Evolutionary conservation across 1,284 basidiomycete genomes (phyloP).

Genomic region (Cryptococcus sp.): DNA sequence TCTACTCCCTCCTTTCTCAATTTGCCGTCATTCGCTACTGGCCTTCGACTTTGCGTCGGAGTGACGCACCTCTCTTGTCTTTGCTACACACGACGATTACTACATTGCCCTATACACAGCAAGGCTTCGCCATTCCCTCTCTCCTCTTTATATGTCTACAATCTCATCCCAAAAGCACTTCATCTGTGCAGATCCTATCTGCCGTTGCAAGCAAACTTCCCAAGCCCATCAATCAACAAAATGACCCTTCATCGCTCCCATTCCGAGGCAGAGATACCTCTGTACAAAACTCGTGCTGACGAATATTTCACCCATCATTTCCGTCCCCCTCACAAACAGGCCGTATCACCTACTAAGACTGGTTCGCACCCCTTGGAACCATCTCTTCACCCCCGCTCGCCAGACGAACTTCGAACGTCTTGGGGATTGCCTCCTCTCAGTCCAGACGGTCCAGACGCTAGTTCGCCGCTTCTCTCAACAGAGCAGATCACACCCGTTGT

Average conservation of each 20-base stretch:
- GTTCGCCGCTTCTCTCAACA: neutral
- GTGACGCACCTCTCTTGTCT: no score
- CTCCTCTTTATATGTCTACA: neutral
- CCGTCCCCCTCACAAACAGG: constrained; percentile 11
- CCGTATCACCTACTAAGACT: neutral
- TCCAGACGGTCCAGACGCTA: neutral
- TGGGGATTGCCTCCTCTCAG: constrained; percentile 3
- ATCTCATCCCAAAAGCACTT: neutral
- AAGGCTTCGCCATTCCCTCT: neutral
- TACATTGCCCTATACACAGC: neutral
- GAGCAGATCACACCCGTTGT: neutral
- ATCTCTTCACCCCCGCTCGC: constrained; percentile 13
- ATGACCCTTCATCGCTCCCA: neutral
- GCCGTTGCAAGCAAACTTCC: neutral
- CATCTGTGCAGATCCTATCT: neutral
- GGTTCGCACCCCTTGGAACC: constrained; percentile 19
- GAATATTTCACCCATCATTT: constrained; percentile 6
- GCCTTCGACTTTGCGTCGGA: no score
- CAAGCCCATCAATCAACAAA: neutral
- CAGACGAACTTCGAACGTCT: constrained; percentile 10
- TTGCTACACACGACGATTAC: no score
- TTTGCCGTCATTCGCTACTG: no score
- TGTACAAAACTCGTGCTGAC: neutral
- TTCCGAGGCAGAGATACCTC: neutral
- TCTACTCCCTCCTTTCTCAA: no score